A percentile compares a stretch with the other conserved stretches of the same genome.
Conservation (phyloP, 345 rosid species). For the Salix caprea region DNA sequence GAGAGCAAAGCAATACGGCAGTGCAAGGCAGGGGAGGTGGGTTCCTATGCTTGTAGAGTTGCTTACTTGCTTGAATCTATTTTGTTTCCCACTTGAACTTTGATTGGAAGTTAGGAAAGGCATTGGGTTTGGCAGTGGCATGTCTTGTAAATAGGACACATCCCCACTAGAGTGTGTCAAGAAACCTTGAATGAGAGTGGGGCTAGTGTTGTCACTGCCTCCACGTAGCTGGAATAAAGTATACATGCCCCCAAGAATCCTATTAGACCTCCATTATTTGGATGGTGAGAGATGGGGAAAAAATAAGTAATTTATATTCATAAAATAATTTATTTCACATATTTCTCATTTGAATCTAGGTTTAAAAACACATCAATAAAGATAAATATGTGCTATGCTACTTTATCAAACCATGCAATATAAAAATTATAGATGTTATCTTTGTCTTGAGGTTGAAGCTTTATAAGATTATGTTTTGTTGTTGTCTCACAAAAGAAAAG, state of each 20-base stretch:
- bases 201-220: background rate
- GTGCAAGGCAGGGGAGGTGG: background rate
- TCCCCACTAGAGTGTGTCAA: background rate
- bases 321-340: no score
- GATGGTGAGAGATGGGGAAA: background rate
- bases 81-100: slow-evolving; percentile 13
- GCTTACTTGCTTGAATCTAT: slow-evolving; percentile 6
- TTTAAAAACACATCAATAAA: no score
- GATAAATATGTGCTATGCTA: no score
- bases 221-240: slow-evolving; percentile 3
- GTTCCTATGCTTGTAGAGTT: slow-evolving; percentile 10
- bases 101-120: slow-evolving; percentile 14
- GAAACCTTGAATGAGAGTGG: background rate
- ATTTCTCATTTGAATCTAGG: no score
- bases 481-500: no score
- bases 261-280: background rate
- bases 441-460: no score
- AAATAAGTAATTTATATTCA: no score
- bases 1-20: slow-evolving; percentile 7
- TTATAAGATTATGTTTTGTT: no score
- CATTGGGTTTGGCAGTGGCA: background rate
- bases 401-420: no score
- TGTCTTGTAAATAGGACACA: slow-evolving; percentile 5
- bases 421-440: no score
- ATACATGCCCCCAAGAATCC: background rate